A percentile compares a stretch with the other conserved stretches of the same genome.
phyloP scores from a whole-genome alignment of 2,329 filamentous ascomycete species.

The Diaporthe sp. region DNA sequence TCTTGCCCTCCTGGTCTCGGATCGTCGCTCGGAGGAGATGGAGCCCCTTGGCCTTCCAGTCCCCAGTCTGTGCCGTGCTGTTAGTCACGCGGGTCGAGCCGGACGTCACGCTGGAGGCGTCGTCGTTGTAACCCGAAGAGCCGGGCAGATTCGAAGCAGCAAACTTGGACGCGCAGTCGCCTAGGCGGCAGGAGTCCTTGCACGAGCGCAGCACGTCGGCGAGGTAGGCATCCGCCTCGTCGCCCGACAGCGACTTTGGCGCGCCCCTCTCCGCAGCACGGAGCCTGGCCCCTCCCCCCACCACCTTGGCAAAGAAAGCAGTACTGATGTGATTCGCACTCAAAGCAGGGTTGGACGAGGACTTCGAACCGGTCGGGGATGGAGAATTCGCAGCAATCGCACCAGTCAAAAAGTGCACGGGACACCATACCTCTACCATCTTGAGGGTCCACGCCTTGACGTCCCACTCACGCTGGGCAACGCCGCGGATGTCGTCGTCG shows the following conservation, averaged over 20 bases:
- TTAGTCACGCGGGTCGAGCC: conserved; percentile 52
- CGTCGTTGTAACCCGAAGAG: conserved; percentile 29
- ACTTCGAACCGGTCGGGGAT: conserved; percentile 49
- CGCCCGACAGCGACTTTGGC: conserved; percentile 67
- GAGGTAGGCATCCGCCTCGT: conserved; percentile 77
- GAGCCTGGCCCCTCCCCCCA: conserved; percentile 57
- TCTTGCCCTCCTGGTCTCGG: conserved; percentile 75
- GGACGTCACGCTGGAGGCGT: conserved; percentile 42
- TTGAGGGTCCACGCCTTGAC: conserved; percentile 98
- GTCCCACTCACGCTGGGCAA: conserved; percentile 98
- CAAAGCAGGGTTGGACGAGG: conserved; percentile 47
- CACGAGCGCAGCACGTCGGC: conserved; percentile 74
- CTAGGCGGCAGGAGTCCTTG: conserved; percentile 73
- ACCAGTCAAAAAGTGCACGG: conserved; percentile 70
- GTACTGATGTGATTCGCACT: conserved; percentile 54
- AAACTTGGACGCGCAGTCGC: conserved; percentile 61
- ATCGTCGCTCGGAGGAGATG: conserved; percentile 75
- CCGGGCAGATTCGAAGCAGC: conserved; percentile 27
- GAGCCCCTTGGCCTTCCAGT: conserved; percentile 67
- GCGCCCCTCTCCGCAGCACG: conserved; percentile 64
- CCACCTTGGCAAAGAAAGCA: conserved; percentile 59
- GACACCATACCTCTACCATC: conserved; percentile 88
- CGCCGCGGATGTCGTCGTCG: conserved; percentile 91
- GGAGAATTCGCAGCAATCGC: conserved; percentile 57
- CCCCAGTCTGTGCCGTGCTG: conserved; percentile 60